phyloP scores from a whole-genome alignment of 2,329 filamentous ascomycete genomes.

The Ophiocordyceps camponoti-saundersi region DNA sequence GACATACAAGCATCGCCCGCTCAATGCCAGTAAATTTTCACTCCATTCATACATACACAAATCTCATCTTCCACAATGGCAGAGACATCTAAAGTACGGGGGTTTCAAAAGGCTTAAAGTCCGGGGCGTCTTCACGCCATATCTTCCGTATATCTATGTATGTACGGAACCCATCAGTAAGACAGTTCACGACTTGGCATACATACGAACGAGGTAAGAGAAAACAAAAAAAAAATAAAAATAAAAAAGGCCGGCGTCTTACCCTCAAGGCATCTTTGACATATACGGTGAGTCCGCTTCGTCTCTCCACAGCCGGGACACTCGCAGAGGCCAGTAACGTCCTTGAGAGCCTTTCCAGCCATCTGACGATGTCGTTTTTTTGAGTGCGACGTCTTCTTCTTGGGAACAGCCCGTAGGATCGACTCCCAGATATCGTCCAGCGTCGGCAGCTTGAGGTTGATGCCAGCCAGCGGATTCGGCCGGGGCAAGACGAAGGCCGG shows the following conservation, averaged over 20 bases:
- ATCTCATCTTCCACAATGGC: too few relatives aligned
- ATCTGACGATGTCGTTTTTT: conserved; percentile 88
- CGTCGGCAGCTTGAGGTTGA: conserved; percentile 36
- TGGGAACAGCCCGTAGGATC: conserved; percentile 79
- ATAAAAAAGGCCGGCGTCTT: background rate
- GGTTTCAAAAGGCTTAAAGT: conserved; percentile 14
- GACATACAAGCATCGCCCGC: background rate
- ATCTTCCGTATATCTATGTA: conserved; percentile 28
- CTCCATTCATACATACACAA: background rate
- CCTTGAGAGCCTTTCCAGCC: conserved; percentile 88
- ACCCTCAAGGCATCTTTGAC: conserved; percentile 76
- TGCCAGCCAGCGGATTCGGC: conserved; percentile 40
- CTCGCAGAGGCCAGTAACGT: conserved; percentile 71
- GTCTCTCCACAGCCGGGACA: conserved; percentile 77
- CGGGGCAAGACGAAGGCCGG: conserved; percentile 19
- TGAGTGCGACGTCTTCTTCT: conserved; percentile 97
- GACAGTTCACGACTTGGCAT: background rate
- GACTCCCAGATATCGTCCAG: conserved; percentile 83
- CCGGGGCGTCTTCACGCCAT: conserved; percentile 21
- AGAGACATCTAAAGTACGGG: background rate
- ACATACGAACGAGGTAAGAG: conserved; percentile 6
- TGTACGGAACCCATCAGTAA: background rate
- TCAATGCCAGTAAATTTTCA: background rate
- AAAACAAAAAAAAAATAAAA: too few relatives aligned
- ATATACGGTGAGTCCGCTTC: conserved; percentile 81